Base-by-base conservation (phyloP, 352 stramenopile genomes). In the Globisporangium alternatum region DNA sequence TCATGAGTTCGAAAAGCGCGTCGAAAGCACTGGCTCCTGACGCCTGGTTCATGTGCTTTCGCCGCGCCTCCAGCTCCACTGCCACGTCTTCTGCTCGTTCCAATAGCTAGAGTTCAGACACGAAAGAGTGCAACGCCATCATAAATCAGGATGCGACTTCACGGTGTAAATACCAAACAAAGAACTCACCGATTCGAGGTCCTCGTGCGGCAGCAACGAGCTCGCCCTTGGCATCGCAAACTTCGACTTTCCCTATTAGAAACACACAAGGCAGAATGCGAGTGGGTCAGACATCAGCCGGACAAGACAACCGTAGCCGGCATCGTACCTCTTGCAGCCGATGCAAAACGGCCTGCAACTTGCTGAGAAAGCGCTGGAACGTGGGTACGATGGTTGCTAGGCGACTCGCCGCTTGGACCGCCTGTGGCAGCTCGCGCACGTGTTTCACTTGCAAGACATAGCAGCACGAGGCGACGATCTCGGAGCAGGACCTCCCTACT, bases 401-500 rank as follows among this genome's bases (percentile, higher is more conserved):
- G 1, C 64, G 64, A 30, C 25, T 56, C 31, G 22, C 35, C 3
- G 39, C 21, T 15, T 67, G 57, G n/a, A 62, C 48, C 2, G 28
- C 47, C 9, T 43, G 65, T 2, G 66, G 65, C 12, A 78, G 51
- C 13, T 62, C 64, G 0, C 57, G 56, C 19, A 78, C 60, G 17
- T 69, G 44, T 9, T 64, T 55, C 10, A 70, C 59, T 1, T 64
- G 58, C 22, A 76, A 25, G 31, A 56, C 67, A 19, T 74, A 52
- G 55, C 68, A 76, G 39, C 71, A 78, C 1, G 66, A 60, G 17
- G 71, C 71, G 12, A 78, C 71, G 44, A 78, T 67, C 53, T 76
- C 69, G 7, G 71, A 76, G 44, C 71, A 76, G 19, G 76, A n/a
- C 19, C 64, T 61, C 1, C 71, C 71, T 8, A 78, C 66, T n/a